Evolutionary conservation across 164 flowering plant species (phyloP), one percentile per base, ranked within the genome.

Genomic region (Vitis amurensis): DNA sequence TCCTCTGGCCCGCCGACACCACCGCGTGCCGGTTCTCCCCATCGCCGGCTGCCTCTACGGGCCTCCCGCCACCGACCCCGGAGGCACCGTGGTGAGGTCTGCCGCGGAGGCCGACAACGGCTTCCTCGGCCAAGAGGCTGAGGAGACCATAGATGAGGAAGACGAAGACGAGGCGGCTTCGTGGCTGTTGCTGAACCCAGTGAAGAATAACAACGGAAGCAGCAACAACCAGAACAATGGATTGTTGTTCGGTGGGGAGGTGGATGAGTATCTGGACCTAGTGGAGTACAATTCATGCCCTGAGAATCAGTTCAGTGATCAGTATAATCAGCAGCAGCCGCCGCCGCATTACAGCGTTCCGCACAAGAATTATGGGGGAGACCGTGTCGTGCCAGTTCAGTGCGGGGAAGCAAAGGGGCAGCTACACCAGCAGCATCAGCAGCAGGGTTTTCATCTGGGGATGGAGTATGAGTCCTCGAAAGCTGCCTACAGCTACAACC

Each of bases 1-100:
- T 71, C 94, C 97, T 0, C 86, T 94, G 0, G 93, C 97, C 0
- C 80, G 88, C 57, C 94, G 95, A 67, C 97, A 94, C 79, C 91
- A 85, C 19, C 86, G 97, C 0, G 82, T 89, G 55, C 93, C 95
- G 0, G 79, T 90, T 50, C 64, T 73, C 27, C 91, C 90, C 48
- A 78, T 86, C 9, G 60, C 84, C 4, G 81, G 85, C 4, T 68
- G 66, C 74, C 67, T 74, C 2, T 72, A 70, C 61, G 85, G 74
- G 0, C 81, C 73, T 15, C 68, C 63, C 9, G 69, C 80, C 64
- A 49, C 63, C 2, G 48, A 67, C 51, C 70, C 31, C 0, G 66
- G 67, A 8, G 71, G 72, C 48, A n/a, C 58, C 1, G 48, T 50
- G 17, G 19, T 63, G 37, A 66, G 61, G n/a, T 62, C 70, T 1